These are phyloP conservation scores for Xylaria scruposa DNA, from an alignment of 495 filamentous ascomycete species.

Conservation along the genomic window DNA sequence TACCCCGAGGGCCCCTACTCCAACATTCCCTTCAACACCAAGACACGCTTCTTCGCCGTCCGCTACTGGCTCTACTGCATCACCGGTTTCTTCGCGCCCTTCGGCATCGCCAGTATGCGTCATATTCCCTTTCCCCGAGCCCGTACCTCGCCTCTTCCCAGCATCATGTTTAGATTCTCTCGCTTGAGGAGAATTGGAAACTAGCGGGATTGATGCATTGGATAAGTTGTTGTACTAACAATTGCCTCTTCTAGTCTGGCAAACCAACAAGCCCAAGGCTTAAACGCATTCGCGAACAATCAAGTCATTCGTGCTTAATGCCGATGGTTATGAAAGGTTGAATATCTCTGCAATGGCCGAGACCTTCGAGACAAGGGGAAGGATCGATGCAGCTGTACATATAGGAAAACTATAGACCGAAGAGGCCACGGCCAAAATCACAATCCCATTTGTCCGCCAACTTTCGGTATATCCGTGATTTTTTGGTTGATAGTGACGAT, in stretches of 20 bases:
- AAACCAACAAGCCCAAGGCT: conserved; percentile 73
- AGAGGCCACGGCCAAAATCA: conserved; percentile 29
- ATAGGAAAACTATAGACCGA: conserved; percentile 38
- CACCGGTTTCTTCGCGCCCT: conserved; percentile 79
- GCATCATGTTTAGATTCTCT: background rate
- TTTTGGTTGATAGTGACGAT: background rate
- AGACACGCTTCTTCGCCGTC: conserved; percentile 80
- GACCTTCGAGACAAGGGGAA: background rate
- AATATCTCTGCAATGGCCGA: background rate
- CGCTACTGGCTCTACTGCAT: conserved; percentile 84
- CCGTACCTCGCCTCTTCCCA: background rate
- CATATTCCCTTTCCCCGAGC: conserved; percentile 30
- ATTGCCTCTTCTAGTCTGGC: conserved; percentile 67
- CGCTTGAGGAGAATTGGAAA: background rate
- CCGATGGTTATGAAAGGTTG: background rate
- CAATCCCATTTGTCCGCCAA: conserved; percentile 26
- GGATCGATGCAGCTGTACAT: conserved; percentile 35
- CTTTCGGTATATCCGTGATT: background rate
- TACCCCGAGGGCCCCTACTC: conserved; percentile 94
- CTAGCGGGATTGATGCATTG: background rate
- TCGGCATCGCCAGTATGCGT: conserved; percentile 79
- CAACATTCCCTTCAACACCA: conserved; percentile 96
- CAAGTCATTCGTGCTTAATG: background rate
- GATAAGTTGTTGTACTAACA: background rate
- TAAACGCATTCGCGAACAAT: conserved; percentile 37